phyloP scores from a whole-genome alignment of 2,329 filamentous ascomycete genomes.

The Dothidotthia symphoricarpi region DNA sequence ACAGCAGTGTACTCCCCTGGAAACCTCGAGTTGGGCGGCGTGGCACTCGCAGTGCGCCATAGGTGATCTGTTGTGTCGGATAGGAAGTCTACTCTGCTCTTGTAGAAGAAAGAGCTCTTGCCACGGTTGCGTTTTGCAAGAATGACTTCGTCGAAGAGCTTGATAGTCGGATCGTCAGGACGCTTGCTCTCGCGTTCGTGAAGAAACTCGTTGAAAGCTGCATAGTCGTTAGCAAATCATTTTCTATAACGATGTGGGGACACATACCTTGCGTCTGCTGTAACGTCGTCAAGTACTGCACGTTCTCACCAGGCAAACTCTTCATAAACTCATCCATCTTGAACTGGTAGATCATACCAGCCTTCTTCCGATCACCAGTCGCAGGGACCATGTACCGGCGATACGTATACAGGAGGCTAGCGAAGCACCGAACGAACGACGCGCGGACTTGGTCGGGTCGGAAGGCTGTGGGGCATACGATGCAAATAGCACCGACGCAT shows the following conservation, averaged over 20 bases:
- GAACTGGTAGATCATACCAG: conserved; percentile 62
- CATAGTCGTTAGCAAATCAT: conserved; percentile 9
- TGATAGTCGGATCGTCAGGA: conserved; percentile 63
- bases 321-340: conserved; percentile 66
- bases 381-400: conserved; percentile 62
- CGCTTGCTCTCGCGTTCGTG: conserved; percentile 71
- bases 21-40: conserved; percentile 54
- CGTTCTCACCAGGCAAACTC: conserved; percentile 63
- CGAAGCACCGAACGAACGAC: conserved; percentile 67
- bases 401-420: conserved; percentile 68
- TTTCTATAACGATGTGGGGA: neutral
- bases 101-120: conserved; percentile 63
- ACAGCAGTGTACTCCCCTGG: conserved; percentile 56
- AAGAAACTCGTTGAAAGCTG: conserved; percentile 78
- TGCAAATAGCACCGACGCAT: conserved; percentile 59
- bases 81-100: conserved; percentile 60
- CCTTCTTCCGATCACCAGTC: conserved; percentile 60
- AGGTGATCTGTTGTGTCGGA: conserved; percentile 74
- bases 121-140: conserved; percentile 72
- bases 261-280: conserved; percentile 61
- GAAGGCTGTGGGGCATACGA: conserved; percentile 68
- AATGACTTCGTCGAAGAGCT: conserved; percentile 81
- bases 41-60: conserved; percentile 66
- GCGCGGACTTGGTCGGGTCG: conserved; percentile 65
- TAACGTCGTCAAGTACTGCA: conserved; percentile 61